Evolutionary conservation across 306 rosid species (phyloP).

Genomic region (Dalbergia cochinchinensis): DNA sequence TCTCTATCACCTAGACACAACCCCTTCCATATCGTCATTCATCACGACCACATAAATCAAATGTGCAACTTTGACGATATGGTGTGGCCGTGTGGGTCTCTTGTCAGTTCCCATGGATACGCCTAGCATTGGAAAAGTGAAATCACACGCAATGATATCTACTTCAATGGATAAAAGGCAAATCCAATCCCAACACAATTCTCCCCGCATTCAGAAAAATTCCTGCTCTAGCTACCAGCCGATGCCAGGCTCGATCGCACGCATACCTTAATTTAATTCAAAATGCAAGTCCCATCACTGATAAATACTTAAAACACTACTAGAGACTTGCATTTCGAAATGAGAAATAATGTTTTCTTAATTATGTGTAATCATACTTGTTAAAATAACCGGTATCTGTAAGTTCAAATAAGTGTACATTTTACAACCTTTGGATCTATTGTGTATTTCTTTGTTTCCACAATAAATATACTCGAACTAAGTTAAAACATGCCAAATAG

Average conservation of each 20-base stretch:
- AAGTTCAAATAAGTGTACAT: too few relatives aligned
- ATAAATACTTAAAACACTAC: slow-evolving; percentile 5
- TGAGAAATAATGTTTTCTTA: slow-evolving; percentile 50
- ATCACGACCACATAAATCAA: slow-evolving; percentile 25
- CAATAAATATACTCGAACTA: slow-evolving; percentile 34
- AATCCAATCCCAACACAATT: slow-evolving; percentile 28
- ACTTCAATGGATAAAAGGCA: slow-evolving; percentile 60
- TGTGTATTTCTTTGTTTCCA: slow-evolving; percentile 9
- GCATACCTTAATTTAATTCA: slow-evolving; percentile 34
- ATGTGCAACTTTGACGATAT: slow-evolving; percentile 20
- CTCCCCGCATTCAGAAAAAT: neutral
- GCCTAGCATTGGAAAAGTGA: slow-evolving; percentile 57
- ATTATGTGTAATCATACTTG: too few relatives aligned
- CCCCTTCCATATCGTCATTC: neutral
- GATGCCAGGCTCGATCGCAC: neutral
- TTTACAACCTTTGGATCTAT: slow-evolving; percentile 16
- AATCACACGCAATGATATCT: slow-evolving; percentile 52
- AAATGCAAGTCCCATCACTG: slow-evolving; percentile 53
- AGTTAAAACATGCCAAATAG: slow-evolving; percentile 7
- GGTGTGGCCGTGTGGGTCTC: slow-evolving; percentile 16
- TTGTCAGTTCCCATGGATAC: slow-evolving; percentile 40
- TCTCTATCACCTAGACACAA: neutral
- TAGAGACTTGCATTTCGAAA: slow-evolving; percentile 18
- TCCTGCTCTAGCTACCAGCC: neutral
- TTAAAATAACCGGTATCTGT: neutral